Evolutionary conservation across 108 stramenopile genomes (phyloP).

Genomic region (Stephanodiscus minutulus): DNA sequence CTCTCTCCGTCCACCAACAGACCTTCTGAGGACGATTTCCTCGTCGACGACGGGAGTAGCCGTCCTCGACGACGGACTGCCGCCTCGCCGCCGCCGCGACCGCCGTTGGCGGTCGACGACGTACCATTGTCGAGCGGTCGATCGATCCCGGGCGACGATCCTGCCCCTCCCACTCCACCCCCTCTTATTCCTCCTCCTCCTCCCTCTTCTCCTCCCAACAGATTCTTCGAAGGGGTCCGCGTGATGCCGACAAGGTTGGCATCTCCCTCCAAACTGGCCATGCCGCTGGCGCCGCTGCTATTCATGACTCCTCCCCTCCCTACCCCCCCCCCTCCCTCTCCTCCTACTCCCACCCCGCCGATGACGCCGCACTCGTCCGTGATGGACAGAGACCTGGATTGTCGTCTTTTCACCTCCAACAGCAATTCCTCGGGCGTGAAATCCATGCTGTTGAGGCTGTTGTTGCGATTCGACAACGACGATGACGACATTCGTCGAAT

Average conservation of each 20-base stretch:
- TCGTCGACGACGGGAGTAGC: background rate
- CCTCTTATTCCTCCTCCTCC: background rate
- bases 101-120: no score
- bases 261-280: background rate
- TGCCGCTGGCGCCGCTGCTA: background rate
- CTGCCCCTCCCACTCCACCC: background rate
- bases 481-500: no score
- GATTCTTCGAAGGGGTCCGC: background rate
- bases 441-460: background rate
- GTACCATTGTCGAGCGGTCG: no score
- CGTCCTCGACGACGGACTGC: no score
- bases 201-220: background rate
- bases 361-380: background rate
- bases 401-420: background rate
- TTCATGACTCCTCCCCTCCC: background rate
- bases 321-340: background rate
- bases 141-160: no score
- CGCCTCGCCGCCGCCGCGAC: no score
- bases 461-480: background rate
- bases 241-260: background rate
- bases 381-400: background rate
- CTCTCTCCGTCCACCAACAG: background rate
- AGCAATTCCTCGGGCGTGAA: slow-evolving; percentile 3
- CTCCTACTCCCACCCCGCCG: background rate
- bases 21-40: background rate